Conservation (phyloP, 768 basidiomycete genomes). For the Arthromyces matolae region DNA sequence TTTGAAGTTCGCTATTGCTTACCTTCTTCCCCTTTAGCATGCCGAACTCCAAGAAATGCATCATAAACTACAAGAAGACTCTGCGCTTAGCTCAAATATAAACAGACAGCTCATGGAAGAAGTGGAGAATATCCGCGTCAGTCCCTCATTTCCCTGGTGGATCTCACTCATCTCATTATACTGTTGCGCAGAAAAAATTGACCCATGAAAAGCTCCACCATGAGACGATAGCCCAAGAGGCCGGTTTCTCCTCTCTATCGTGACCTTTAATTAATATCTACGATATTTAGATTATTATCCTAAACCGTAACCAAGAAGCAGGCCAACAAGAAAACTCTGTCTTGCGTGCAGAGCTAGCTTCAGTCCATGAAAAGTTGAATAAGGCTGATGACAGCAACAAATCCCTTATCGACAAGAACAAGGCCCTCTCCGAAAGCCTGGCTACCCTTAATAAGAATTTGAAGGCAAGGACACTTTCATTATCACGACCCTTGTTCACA, state of each 20-base stretch:
- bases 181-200: too few species aligned
- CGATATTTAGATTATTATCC: neutral
- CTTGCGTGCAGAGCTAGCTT: constrained; percentile 1
- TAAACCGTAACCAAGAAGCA: neutral
- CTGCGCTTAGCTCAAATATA: too few species aligned
- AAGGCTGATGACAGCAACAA: neutral
- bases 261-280: too few species aligned
- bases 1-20: neutral
- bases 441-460: neutral
- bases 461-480: constrained; percentile 1
- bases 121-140: too few species aligned
- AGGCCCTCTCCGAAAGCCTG: neutral
- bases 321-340: neutral
- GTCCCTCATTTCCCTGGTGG: too few species aligned
- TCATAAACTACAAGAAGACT: too few species aligned
- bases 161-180: too few species aligned
- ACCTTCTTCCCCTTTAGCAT: neutral
- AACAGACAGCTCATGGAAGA: too few species aligned
- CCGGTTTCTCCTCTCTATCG: neutral
- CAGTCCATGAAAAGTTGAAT: constrained; percentile 1
- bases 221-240: too few species aligned
- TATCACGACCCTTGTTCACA: too few species aligned
- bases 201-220: too few species aligned
- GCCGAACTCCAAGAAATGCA: neutral
- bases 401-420: neutral